Percentiles rank a stretch among this genome's conserved stretches.
phyloP scores from a whole-genome alignment of 306 rosid genomes.

The Trichosanthes truncata region DNA sequence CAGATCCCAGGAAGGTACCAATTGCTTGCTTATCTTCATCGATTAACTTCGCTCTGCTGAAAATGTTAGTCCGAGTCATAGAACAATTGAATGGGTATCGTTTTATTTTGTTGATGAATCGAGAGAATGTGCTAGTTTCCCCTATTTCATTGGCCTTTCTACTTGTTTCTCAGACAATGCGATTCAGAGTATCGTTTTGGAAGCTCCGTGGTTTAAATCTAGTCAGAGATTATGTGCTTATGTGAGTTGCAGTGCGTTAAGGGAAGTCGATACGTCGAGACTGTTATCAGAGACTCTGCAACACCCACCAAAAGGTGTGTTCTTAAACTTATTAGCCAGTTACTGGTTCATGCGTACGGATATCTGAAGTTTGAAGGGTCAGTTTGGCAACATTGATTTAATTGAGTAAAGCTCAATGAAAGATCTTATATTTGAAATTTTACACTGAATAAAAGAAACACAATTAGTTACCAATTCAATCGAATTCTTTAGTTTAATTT shows the following conservation, averaged over 20 bases:
- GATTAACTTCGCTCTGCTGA: background rate
- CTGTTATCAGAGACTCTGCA: conserved; percentile 50
- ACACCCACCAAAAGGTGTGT: conserved; percentile 23
- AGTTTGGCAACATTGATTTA: background rate
- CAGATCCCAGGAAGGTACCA: conserved; percentile 68
- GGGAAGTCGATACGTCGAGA: conserved; percentile 76
- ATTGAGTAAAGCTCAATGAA: background rate
- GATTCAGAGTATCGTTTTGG: conserved; percentile 54
- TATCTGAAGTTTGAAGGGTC: background rate
- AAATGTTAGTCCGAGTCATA: background rate
- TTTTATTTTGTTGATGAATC: background rate
- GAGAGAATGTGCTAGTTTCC: background rate
- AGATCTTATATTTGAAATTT: background rate
- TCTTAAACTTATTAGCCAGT: background rate
- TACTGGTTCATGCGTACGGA: background rate
- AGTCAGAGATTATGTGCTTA: conserved; percentile 63
- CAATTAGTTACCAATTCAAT: background rate
- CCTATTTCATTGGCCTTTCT: background rate
- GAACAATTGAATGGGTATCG: background rate
- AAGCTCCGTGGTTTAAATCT: conserved; percentile 79
- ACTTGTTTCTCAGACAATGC: conserved; percentile 33
- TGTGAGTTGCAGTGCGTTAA: conserved; percentile 71
- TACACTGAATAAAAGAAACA: background rate
- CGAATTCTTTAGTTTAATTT: background rate
- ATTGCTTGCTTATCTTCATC: background rate